Conservation (phyloP, 108 stramenopile species). For the Skeletonema tropicum region DNA sequence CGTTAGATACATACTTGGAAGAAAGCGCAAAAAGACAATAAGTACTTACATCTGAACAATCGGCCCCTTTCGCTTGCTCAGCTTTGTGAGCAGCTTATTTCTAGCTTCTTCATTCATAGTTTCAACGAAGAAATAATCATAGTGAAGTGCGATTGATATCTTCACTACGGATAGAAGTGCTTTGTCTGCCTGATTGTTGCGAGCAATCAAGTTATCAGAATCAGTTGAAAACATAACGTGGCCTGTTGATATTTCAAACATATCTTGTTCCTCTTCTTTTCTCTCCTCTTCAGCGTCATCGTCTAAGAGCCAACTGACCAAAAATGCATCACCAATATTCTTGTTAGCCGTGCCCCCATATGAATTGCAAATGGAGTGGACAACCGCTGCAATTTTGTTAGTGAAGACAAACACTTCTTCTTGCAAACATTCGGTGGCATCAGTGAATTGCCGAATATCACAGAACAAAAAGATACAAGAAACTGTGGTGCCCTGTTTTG, state of each 20-base stretch:
- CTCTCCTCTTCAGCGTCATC: conserved; percentile 41
- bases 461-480: conserved; percentile 94
- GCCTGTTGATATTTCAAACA: neutral
- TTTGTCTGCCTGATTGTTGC: conserved; percentile 81
- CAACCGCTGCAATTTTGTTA: conserved; percentile 90
- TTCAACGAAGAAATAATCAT: conserved; percentile 74
- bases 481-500: conserved; percentile 74
- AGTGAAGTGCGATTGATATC: conserved; percentile 78
- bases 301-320: conserved; percentile 86
- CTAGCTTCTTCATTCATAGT: conserved; percentile 63
- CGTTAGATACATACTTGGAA: neutral
- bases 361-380: conserved; percentile 81
- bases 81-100: conserved; percentile 59
- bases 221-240: neutral
- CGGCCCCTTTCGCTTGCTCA: conserved; percentile 79
- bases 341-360: conserved; percentile 91
- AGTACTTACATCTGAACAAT: conserved; percentile 66
- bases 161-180: conserved; percentile 84
- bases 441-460: conserved; percentile 95
- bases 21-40: neutral
- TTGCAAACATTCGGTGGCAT: conserved; percentile 92
- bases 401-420: conserved; percentile 97
- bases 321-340: conserved; percentile 95
- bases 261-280: conserved; percentile 14
- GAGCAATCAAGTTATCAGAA: conserved; percentile 39